Evolutionary conservation across 148 eudicot genomes (phyloP), one percentile per base, ranked within the genome.

Genomic region (Cornus suecica): DNA sequence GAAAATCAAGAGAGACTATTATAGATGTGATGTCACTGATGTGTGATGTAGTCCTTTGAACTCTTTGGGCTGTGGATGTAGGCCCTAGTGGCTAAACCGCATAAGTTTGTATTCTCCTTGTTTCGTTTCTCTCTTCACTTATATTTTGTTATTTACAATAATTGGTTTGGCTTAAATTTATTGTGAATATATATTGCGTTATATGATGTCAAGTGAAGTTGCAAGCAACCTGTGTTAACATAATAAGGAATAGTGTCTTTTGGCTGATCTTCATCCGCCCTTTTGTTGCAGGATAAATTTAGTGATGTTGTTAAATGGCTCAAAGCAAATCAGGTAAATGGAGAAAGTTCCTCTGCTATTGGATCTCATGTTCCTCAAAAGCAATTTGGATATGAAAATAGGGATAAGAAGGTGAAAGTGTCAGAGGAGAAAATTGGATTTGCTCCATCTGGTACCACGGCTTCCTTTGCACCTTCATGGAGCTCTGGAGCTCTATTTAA

Each of bases 291-390:
- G 99, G 97, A 80, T 16, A 91, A 90, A 65, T 95, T 89, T 76
- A 83, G 86, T 76, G 99, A 92, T 78, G 87, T 95, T 76, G 97
- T 92, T 58, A 87, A 81, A 70, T 92, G 99, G 99, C 86, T 95
- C 30, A 88, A 85, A 84, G 82, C 89, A 74, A 88, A 91, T 78
- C 72, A 85, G 72, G 82, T 79, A 63, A 86, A 76, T 68, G 90
- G 83, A 27, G 94, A 83, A 32, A 80, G 76, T 81, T 28, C 67
- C 32, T 75, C 87, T 82, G 71, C 71, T 30, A 51, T 73, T 72
- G 89, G 72, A 74, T 76, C 88, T 56, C 79, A 82, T 29, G 78
- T 78, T 76, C 62, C 71, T 68, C 85, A 79, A 27, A 84, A 81
- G 68, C 84, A 82, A 70, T 61, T 77, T 69, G 18, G 73, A 30